Percentiles rank a stretch among this genome's conserved stretches.
phyloP scores from a whole-genome alignment of 2,329 filamentous ascomycete genomes.

The Pseudonectria foliicola region DNA sequence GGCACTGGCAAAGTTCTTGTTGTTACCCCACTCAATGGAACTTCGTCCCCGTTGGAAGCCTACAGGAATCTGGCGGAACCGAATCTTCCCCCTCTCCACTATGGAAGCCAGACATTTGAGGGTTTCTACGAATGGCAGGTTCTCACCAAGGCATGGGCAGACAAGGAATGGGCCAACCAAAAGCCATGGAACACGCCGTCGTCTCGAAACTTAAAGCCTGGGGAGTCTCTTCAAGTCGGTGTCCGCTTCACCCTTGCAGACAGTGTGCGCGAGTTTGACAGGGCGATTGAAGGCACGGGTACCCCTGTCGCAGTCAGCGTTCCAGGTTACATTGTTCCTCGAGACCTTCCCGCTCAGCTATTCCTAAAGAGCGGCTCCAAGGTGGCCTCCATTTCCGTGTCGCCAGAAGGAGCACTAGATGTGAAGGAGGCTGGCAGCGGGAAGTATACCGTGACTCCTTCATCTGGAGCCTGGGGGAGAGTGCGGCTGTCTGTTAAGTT shows the following conservation, averaged over 20 bases:
- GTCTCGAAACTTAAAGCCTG: conserved; percentile 36
- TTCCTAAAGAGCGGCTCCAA: conserved; percentile 34
- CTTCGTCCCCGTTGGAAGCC: conserved; percentile 42
- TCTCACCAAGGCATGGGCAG: conserved; percentile 45
- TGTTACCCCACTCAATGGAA: conserved; percentile 43
- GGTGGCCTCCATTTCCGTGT: conserved; percentile 32
- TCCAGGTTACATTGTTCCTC: conserved; percentile 47
- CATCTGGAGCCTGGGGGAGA: conserved; percentile 40
- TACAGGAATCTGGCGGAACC: conserved; percentile 46
- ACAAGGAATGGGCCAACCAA: conserved; percentile 45
- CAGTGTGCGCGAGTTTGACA: conserved; percentile 41
- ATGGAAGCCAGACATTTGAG: conserved; percentile 50
- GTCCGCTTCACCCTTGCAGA: conserved; percentile 43
- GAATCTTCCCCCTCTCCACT: conserved; percentile 30
- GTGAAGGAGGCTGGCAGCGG: conserved; percentile 20
- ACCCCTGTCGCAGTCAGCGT: conserved; percentile 44
- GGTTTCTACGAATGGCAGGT: conserved; percentile 56
- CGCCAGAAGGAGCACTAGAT: conserved; percentile 31
- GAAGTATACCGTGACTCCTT: conserved; percentile 37
- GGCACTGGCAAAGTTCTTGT: conserved; percentile 47
- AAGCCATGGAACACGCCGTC: conserved; percentile 50
- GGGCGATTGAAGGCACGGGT: conserved; percentile 33
- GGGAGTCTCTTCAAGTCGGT: conserved; percentile 40
- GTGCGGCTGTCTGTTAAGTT: conserved; percentile 41
- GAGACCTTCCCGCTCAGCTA: conserved; percentile 38